Conservation (phyloP, 768 basidiomycete species). For the Russula sp. region DNA sequence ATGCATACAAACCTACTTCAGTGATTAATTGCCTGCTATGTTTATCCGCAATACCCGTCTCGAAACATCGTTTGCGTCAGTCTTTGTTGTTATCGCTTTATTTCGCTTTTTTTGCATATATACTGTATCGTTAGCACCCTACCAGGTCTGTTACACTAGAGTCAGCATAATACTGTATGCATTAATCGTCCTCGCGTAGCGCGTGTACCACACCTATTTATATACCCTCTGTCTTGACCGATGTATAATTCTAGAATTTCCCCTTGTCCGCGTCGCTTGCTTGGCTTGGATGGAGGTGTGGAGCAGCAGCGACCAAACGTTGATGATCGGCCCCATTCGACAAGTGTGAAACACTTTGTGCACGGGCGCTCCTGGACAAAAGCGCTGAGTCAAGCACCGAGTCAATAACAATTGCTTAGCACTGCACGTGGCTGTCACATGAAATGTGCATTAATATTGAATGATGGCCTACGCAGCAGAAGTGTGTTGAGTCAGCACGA, state of each 20-base stretch:
- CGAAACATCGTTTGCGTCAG: not conserved
- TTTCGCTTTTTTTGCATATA: not conserved
- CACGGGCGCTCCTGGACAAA: not conserved
- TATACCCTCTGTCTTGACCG: not conserved
- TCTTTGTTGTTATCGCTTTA: not conserved
- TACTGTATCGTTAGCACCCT: slow-evolving; percentile 26
- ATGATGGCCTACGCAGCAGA: not conserved
- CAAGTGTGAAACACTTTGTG: not conserved
- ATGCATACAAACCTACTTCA: not conserved
- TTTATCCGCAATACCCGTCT: slow-evolving; percentile 2
- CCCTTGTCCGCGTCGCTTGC: too few species aligned
- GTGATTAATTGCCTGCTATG: not conserved
- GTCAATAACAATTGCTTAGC: not conserved
- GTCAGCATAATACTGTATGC: slow-evolving; percentile 4
- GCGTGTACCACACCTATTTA: slow-evolving; percentile 9
- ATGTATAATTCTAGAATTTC: slow-evolving; percentile 8
- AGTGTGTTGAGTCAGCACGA: too few species aligned
- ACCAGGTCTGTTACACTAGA: slow-evolving; percentile 17
- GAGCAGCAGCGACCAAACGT: not conserved
- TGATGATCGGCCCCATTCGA: not conserved
- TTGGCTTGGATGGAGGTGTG: not conserved
- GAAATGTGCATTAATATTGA: not conserved
- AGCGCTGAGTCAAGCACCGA: not conserved
- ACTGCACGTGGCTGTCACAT: not conserved
- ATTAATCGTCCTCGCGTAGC: slow-evolving; percentile 2